phyloP scores from a whole-genome alignment of 441 rosid genomes.

The Corymbia calophylla region DNA sequence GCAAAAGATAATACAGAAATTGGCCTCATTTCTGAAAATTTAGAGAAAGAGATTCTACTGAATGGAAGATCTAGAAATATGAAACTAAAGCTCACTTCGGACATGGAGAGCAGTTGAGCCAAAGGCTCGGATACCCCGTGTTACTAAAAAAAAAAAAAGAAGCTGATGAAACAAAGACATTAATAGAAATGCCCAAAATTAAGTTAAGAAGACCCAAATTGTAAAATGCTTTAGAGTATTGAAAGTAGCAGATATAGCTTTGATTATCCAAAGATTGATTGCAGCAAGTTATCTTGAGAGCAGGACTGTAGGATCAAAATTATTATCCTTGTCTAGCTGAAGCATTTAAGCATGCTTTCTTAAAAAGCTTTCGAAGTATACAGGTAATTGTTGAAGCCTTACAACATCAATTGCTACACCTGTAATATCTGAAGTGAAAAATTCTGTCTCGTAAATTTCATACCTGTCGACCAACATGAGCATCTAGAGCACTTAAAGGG shows the following conservation, averaged over 20 bases:
- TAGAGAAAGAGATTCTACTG: background rate
- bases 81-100: background rate
- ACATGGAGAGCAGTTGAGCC: background rate
- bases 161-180: background rate
- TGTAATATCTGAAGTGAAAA: background rate
- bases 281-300: background rate
- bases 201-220: background rate
- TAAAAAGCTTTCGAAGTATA: background rate
- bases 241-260: background rate
- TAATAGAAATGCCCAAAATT: background rate
- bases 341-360: background rate
- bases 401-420: background rate
- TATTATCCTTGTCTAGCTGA: background rate
- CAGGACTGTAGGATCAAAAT: background rate
- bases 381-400: background rate
- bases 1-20: background rate
- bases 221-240: background rate
- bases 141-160: background rate
- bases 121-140: background rate
- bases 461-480: conserved; percentile 94
- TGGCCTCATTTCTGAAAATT: background rate
- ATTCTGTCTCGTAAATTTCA: background rate
- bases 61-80: background rate
- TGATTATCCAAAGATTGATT: background rate
- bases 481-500: conserved; percentile 95